A percentile compares a stretch with the other conserved stretches of the same genome.
Evolutionary conservation across 495 filamentous ascomycete genomes (phyloP).

Genomic region (Endocarpon pusillum): DNA sequence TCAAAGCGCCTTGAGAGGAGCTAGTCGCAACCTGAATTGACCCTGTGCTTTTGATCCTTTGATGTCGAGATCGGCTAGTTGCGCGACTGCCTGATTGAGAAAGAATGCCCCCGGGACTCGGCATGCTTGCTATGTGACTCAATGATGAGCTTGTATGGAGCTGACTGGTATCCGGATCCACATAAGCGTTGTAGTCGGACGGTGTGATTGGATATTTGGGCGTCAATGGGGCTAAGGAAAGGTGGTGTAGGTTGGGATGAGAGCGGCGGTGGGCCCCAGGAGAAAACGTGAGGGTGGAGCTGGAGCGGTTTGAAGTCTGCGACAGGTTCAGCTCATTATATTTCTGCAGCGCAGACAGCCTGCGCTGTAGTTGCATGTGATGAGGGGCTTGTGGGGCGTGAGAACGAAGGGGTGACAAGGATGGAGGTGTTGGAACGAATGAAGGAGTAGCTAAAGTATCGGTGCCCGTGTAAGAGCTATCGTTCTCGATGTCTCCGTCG

Average conservation of each 20-base stretch:
- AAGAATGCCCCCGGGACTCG: conserved; percentile 19
- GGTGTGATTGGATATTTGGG: conserved; percentile 38
- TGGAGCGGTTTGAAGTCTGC: no score
- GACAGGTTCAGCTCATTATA: no score
- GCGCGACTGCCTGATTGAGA: conserved; percentile 27
- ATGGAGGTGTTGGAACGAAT: no score
- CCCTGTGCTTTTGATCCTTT: conserved; percentile 4
- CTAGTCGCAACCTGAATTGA: conserved; percentile 8
- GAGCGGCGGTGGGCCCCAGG: conserved; percentile 17
- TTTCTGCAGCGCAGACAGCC: no score
- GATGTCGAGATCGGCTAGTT: conserved; percentile 20
- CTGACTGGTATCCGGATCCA: conserved; percentile 6
- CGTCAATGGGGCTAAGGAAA: conserved; percentile 48
- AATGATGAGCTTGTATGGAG: conserved; percentile 20
- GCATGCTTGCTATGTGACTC: conserved; percentile 7
- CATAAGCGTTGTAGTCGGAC: conserved; percentile 26
- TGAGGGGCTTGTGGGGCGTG: no score
- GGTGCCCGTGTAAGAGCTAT: no score
- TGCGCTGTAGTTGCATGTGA: no score
- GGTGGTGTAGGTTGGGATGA: conserved; percentile 28
- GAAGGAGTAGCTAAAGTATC: no score
- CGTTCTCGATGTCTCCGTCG: no score
- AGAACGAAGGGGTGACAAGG: no score
- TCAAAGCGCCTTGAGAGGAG: conserved; percentile 5
- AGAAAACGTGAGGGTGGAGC: no score